Conservation (phyloP, 768 basidiomycete species). For the Trametes meyenii region DNA sequence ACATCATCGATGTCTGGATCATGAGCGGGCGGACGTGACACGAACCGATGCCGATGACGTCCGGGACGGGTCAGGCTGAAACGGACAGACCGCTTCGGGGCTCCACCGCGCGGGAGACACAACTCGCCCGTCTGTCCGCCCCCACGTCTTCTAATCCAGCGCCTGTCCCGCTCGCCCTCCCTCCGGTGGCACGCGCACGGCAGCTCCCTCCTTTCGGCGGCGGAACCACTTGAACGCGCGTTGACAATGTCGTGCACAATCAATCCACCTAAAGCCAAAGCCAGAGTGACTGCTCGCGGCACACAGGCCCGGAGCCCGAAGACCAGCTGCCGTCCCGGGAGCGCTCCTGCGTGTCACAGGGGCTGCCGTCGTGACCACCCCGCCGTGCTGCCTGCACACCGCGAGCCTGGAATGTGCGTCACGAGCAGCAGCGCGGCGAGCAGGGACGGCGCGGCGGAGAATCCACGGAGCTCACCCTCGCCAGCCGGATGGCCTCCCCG, state of each 20-base stretch:
- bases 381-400: not conserved
- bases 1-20: too few relatives aligned
- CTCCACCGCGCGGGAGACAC: slow-evolving; percentile 1
- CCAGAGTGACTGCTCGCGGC: not conserved
- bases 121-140: not conserved
- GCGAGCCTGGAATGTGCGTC: not conserved
- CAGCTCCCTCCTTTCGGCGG: not conserved
- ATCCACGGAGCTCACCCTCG: too few relatives aligned
- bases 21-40: too few relatives aligned
- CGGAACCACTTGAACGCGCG: too few relatives aligned
- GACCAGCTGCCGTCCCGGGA: not conserved
- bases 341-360: not conserved
- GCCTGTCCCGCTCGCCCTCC: too few relatives aligned
- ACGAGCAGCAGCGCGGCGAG: slow-evolving; percentile 2
- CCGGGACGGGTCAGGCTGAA: not conserved
- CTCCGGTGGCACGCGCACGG: not conserved
- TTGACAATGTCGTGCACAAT: too few relatives aligned
- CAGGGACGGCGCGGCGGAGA: too few relatives aligned
- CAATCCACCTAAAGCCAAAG: not conserved
- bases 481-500: too few relatives aligned
- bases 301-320: slow-evolving; percentile 6
- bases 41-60: slow-evolving; percentile 11
- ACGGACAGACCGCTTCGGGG: not conserved
- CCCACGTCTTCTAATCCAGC: slow-evolving; percentile 7
- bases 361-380: slow-evolving; percentile 3